Evolutionary conservation across 1,139 yeast species (phyloP).

Genomic region (Lizanozyma gosingica): DNA sequence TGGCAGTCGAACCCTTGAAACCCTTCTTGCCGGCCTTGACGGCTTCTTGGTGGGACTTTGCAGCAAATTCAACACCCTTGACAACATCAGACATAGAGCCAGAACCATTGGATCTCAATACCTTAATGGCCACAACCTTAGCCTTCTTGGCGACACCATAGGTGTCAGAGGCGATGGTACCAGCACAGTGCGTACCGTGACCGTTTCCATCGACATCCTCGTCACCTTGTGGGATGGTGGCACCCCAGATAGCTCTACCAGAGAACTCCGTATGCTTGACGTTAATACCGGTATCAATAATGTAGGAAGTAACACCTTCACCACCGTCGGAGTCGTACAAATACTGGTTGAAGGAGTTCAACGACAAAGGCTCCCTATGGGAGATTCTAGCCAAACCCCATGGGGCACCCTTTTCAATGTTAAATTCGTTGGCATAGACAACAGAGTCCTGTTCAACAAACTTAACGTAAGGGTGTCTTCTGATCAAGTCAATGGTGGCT

Average conservation of each 20-base stretch:
- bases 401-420: constrained; percentile 75
- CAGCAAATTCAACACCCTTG: constrained; percentile 75
- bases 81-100: constrained; percentile 78
- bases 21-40: constrained; percentile 51
- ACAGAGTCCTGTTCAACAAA: constrained; percentile 75
- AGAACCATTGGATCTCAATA: constrained; percentile 66
- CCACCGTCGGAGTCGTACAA: constrained; percentile 80
- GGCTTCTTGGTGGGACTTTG: constrained; percentile 51
- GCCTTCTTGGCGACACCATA: constrained; percentile 80
- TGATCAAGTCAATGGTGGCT: constrained; percentile 60
- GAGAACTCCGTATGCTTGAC: constrained; percentile 73
- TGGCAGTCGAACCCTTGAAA: constrained; percentile 79
- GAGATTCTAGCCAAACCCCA: constrained; percentile 97
- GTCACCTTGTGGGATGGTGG: constrained; percentile 80
- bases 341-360: constrained; percentile 80
- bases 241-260: constrained; percentile 93
- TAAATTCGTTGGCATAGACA: constrained; percentile 57
- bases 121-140: constrained; percentile 68
- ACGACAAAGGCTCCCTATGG: constrained; percentile 70
- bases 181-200: constrained; percentile 90
- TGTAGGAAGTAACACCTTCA: constrained; percentile 84
- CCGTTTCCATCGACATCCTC: constrained; percentile 86
- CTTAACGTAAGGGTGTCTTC: constrained; percentile 64
- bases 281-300: constrained; percentile 89
- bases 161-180: constrained; percentile 65